Evolutionary conservation across 805 yeast species (phyloP).

Genomic region (Wickerhamiella australiensis): DNA sequence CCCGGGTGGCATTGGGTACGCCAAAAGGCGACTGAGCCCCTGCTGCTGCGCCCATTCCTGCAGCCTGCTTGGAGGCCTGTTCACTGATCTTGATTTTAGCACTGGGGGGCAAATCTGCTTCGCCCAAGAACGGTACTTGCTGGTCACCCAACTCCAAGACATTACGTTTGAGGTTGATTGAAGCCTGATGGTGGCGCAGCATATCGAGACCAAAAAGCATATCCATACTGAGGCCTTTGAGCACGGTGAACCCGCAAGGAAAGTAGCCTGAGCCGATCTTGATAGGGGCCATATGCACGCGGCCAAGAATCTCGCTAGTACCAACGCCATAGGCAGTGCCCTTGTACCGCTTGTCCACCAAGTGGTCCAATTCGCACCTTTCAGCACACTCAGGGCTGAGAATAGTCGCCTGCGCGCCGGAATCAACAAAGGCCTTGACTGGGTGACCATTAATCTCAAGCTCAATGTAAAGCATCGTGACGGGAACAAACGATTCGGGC

Average conservation of each 20-base stretch:
- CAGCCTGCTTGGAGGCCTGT: conserved; percentile 20
- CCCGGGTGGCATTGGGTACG: no score
- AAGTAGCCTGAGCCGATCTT: conserved; percentile 54
- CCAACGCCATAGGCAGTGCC: conserved; percentile 93
- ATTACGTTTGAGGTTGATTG: conserved; percentile 58
- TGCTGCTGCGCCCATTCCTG: neutral
- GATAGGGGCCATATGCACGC: conserved; percentile 79
- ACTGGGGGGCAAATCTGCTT: conserved; percentile 49
- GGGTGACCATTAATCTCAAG: conserved; percentile 67
- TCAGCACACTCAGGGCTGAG: conserved; percentile 68
- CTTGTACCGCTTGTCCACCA: conserved; percentile 65
- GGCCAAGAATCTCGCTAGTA: conserved; percentile 59
- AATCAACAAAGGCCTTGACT: conserved; percentile 87
- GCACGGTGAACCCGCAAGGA: conserved; percentile 57
- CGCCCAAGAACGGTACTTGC: conserved; percentile 60
- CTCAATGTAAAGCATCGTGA: conserved; percentile 71
- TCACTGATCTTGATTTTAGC: conserved; percentile 14
- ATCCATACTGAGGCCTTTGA: conserved; percentile 48
- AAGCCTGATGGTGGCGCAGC: conserved; percentile 79
- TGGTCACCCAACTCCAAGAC: conserved; percentile 59
- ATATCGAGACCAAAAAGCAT: conserved; percentile 77
- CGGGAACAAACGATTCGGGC: conserved; percentile 79
- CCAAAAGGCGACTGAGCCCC: neutral
- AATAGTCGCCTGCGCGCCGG: conserved; percentile 89
- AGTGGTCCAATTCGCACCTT: conserved; percentile 50